Conservation (phyloP, 495 filamentous ascomycete species). For the Annulohypoxylon nitens region DNA sequence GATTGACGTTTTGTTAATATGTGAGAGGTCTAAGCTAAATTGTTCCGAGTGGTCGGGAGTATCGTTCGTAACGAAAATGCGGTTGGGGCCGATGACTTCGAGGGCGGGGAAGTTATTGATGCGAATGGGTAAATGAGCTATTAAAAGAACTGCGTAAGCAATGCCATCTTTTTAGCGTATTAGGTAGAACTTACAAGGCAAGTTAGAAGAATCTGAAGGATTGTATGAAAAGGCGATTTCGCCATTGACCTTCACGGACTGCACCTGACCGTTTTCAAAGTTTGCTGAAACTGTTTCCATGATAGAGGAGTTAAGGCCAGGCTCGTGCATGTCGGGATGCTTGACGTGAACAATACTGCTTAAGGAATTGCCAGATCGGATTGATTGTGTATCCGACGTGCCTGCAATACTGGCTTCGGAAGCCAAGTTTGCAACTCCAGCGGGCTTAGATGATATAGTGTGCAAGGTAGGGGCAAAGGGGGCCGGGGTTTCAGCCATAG, state of each 20-base stretch:
- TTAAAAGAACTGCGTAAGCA: constrained; percentile 15
- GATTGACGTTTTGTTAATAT: constrained; percentile 78
- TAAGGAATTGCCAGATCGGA: constrained; percentile 87
- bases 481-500: constrained; percentile 55
- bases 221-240: constrained; percentile 93
- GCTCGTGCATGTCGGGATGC: constrained; percentile 85
- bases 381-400: constrained; percentile 88
- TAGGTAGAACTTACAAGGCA: constrained; percentile 51
- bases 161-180: not conserved
- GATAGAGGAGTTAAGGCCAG: constrained; percentile 89
- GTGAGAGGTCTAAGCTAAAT: constrained; percentile 79
- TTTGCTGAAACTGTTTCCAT: constrained; percentile 90
- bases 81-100: constrained; percentile 95
- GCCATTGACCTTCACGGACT: constrained; percentile 81
- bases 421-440: constrained; percentile 59
- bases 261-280: constrained; percentile 79
- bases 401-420: constrained; percentile 65
- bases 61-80: constrained; percentile 83
- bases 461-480: constrained; percentile 59
- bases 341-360: constrained; percentile 71
- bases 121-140: constrained; percentile 75
- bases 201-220: constrained; percentile 61
- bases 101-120: constrained; percentile 92
- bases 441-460: constrained; percentile 57
- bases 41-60: constrained; percentile 77